These are phyloP conservation scores for Haplosporangium sp. DNA, from an alignment of 371 early-diverging fungal genomes.

Conservation along the genomic window DNA sequence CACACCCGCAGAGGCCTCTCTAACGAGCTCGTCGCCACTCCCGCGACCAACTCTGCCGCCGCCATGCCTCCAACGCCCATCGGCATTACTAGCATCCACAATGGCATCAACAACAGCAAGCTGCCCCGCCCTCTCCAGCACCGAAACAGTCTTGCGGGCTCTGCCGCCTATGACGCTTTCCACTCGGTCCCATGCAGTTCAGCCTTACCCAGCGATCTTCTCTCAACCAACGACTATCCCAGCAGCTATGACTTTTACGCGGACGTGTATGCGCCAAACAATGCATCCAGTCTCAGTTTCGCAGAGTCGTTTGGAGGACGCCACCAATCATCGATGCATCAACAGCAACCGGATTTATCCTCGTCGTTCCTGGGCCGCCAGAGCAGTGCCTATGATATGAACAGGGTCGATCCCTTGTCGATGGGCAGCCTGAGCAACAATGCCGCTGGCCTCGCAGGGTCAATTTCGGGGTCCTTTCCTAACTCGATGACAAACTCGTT, in stretches of 20 bases:
- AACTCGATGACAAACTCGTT: conserved; percentile 48
- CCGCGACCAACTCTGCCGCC: conserved; percentile 14
- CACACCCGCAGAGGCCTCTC: conserved; percentile 64
- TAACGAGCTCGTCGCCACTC: conserved; percentile 29
- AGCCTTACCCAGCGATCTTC: conserved; percentile 65
- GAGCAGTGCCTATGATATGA: conserved; percentile 38
- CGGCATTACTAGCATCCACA: conserved; percentile 34
- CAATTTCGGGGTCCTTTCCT: conserved; percentile 46
- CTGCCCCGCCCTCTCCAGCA: conserved; percentile 48
- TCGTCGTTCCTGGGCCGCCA: conserved; percentile 53
- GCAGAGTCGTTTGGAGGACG: conserved; percentile 51
- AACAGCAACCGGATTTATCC: conserved; percentile 41
- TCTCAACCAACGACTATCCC: conserved; percentile 67
- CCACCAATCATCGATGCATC: conserved; percentile 24
- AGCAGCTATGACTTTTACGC: conserved; percentile 62
- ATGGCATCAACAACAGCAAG: conserved; percentile 34
- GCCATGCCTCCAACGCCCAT: conserved; percentile 34
- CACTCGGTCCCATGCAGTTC: conserved; percentile 63
- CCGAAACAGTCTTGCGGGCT: conserved; percentile 48
- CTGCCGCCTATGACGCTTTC: conserved; percentile 66
- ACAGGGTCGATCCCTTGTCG: conserved; percentile 46
- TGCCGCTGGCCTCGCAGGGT: conserved; percentile 30
- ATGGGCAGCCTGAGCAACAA: conserved; percentile 43
- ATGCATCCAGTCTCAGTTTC: conserved; percentile 43
- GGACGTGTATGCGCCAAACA: conserved; percentile 59